Conservation (phyloP, 2,329 filamentous ascomycete genomes). For the Ophiosphaerella korrae region DNA sequence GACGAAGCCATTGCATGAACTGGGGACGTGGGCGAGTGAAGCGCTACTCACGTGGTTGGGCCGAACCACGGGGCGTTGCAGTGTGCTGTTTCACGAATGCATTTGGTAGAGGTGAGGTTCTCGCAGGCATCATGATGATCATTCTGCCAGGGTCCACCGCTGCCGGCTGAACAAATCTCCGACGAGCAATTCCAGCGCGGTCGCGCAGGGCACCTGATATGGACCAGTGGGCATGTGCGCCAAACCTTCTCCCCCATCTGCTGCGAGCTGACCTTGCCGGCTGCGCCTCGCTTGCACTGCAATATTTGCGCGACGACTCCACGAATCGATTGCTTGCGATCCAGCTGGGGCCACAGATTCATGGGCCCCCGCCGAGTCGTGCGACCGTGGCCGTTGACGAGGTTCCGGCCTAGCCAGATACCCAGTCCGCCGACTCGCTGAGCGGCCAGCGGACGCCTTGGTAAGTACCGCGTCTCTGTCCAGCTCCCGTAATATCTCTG, state of each 20-base stretch:
- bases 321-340: no score
- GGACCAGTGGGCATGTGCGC: background rate
- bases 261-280: background rate
- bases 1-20: slow-evolving; percentile 32
- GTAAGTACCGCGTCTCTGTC: background rate
- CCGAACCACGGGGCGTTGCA: slow-evolving; percentile 1
- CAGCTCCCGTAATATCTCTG: background rate
- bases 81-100: slow-evolving; percentile 8
- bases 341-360: no score
- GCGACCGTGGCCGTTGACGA: background rate
- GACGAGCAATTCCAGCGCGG: background rate
- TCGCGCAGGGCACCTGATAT: background rate
- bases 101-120: slow-evolving; percentile 2
- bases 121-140: background rate
- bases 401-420: background rate
- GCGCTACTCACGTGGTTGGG: slow-evolving; percentile 13
- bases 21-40: slow-evolving; percentile 7
- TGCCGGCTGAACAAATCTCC: slow-evolving; percentile 1
- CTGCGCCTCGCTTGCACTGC: background rate
- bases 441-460: no score
- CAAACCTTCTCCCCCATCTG: slow-evolving; percentile 1
- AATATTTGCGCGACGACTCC: background rate
- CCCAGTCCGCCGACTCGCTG: no score
- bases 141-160: slow-evolving; percentile 1
- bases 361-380: no score